A percentile compares a stretch with the other conserved stretches of the same genome.
These are phyloP conservation scores for Talaromyces sp. DNA, from an alignment of 2,329 filamentous ascomycete species.

Conservation along the genomic window DNA sequence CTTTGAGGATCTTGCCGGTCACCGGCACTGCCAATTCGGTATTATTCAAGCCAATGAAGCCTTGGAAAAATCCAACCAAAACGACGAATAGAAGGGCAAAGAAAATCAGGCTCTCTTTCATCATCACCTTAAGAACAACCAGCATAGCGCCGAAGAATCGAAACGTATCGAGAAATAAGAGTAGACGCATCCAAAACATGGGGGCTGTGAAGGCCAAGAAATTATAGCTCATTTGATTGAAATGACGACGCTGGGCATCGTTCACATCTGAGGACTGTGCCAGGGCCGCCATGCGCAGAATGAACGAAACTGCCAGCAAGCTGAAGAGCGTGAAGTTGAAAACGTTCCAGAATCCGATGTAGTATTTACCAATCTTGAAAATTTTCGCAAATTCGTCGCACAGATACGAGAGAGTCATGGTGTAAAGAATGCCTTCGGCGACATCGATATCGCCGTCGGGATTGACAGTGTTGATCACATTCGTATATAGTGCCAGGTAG, in stretches of 20 bases:
- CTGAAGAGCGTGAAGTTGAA: conserved; percentile 84
- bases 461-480: conserved; percentile 92
- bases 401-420: conserved; percentile 88
- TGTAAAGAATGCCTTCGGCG: conserved; percentile 78
- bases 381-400: conserved; percentile 84
- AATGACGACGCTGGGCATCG: conserved; percentile 53
- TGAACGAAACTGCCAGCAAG: conserved; percentile 72
- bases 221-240: conserved; percentile 85
- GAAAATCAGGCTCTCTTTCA: conserved; percentile 92
- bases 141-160: conserved; percentile 98
- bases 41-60: conserved; percentile 86
- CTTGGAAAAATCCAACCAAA: conserved; percentile 76
- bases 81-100: conserved; percentile 86
- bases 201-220: conserved; percentile 89
- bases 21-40: conserved; percentile 64
- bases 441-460: conserved; percentile 74
- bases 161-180: conserved; percentile 89
- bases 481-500: conserved; percentile 81
- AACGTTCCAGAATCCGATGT: conserved; percentile 94
- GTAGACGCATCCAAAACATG: conserved; percentile 91
- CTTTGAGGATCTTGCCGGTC: conserved; percentile 45
- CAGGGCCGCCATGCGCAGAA: conserved; percentile 74
- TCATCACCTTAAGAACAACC: conserved; percentile 91
- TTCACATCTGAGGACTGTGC: conserved; percentile 54
- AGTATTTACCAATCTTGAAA: conserved; percentile 88